Evolutionary conservation across 768 basidiomycete species (phyloP), one percentile per base, ranked within the genome.

Genomic region (Tephrocybe sp.): DNA sequence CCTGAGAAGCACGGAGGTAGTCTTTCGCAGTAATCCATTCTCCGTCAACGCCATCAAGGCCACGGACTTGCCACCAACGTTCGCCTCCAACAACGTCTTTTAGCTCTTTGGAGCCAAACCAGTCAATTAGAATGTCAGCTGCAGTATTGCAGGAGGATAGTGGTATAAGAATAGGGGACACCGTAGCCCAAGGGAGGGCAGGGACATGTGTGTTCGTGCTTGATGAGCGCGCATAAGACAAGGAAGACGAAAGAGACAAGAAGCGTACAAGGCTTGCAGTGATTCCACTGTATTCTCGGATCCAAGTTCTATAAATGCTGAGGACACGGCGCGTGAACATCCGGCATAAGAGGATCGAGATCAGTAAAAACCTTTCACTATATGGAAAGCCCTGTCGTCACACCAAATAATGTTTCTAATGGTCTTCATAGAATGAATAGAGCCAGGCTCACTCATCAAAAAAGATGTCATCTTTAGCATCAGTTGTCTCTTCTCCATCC

Each of bases 61-160:
- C 84, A 33, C 87, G 75, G 25, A 89, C 82, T 65, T 90, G 88
- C 90, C 88, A 91, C 90, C 88, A 92, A 48, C 82, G 73, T 49
- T 80, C 79, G 2, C 88, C 90, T 22, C 90, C 90, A 9, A 87
- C 83, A 12, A 88, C 78, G 23, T 72, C 64, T 59, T 79, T 76
- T 23, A 89, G 75, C 53, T 84, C 80, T 25, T 86, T 80, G 0
- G 85, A 82, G 1, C 86, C 86, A 46, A 90, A 82, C 70, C 83
- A 87, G 44, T 80, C 67, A 36, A 87, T 80, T 18, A 91, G 69
- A n/a, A 73, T 54, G 46, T 84, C 81, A n/a, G 86, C 86, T 2
- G 86, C 79, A 12, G 64, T 60, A 52, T 82, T 80, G 62, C 86
- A 85, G 2, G 74, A 68, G 0, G 69, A 56, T 7, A 84, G 64